A percentile compares a stretch with the other conserved stretches of the same genome.
Evolutionary conservation across 345 rosid species (phyloP).

Genomic region (Acer yangbiense): DNA sequence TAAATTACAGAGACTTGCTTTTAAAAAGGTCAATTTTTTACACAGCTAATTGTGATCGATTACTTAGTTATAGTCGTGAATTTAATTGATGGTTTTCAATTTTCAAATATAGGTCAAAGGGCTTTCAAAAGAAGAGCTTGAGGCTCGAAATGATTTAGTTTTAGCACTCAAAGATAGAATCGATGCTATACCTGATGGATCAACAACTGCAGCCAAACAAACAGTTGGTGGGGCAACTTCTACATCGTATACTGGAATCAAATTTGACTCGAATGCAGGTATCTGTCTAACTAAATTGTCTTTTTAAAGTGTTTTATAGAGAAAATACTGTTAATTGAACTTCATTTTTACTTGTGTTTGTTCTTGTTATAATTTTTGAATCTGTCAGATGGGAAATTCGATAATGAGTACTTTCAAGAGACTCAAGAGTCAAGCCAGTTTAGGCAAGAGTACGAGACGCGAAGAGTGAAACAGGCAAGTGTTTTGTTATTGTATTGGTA

Average conservation of each 20-base stretch:
- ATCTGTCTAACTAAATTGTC: background rate
- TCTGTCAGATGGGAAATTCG: conserved; percentile 42
- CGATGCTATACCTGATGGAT: conserved; percentile 67
- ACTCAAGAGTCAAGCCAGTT: conserved; percentile 51
- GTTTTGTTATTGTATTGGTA: background rate
- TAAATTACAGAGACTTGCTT: conserved; percentile 62
- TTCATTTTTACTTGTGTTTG: background rate
- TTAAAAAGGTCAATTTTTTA: conserved; percentile 48
- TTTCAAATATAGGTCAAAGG: conserved; percentile 48
- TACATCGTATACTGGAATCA: conserved; percentile 45
- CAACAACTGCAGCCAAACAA: conserved; percentile 41
- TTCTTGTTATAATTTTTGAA: background rate
- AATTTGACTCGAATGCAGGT: conserved; percentile 53
- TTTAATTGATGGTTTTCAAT: background rate
- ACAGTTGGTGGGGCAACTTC: conserved; percentile 44
- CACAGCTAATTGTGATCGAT: background rate
- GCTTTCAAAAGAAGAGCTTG: conserved; percentile 55
- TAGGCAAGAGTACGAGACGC: conserved; percentile 67
- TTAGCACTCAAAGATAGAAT: conserved; percentile 57
- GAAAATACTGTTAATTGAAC: background rate
- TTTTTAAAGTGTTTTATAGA: background rate
- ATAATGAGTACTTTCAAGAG: conserved; percentile 58
- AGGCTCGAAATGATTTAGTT: conserved; percentile 65
- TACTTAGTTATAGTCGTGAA: background rate
- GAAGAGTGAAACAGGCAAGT: conserved; percentile 53